These are phyloP conservation scores for Rubia balearica DNA, from an alignment of 305 asterid genomes.

Conservation along the genomic window DNA sequence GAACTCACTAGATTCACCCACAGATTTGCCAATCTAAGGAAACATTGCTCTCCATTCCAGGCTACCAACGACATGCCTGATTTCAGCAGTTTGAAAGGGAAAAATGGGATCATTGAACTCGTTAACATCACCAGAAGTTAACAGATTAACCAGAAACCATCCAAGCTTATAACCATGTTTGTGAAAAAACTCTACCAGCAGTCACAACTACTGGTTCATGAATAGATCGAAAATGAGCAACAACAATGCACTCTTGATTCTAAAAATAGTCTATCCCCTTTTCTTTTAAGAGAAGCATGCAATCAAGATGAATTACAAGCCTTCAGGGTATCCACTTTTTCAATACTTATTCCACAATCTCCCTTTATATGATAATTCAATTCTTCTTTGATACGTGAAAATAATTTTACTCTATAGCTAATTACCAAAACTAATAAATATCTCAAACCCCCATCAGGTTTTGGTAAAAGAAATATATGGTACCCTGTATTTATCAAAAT, in stretches of 20 bases:
- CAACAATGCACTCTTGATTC: background rate
- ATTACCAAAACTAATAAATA: background rate
- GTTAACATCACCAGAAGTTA: background rate
- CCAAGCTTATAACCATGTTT: background rate
- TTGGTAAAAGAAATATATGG: background rate
- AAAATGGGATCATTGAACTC: background rate
- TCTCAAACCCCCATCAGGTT: background rate
- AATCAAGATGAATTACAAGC: background rate
- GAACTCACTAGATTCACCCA: slow-evolving; percentile 57
- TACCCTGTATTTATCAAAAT: background rate
- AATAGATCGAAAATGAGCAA: background rate
- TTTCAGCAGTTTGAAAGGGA: slow-evolving; percentile 15
- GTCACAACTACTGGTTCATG: background rate
- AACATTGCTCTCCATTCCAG: slow-evolving; percentile 54
- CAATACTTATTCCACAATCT: background rate
- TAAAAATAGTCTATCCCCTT: background rate
- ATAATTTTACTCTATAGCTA: background rate
- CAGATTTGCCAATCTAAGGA: slow-evolving; percentile 62
- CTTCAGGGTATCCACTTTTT: background rate
- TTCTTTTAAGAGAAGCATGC: background rate
- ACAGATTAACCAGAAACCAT: background rate
- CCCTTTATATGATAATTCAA: background rate
- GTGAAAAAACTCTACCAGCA: slow-evolving; percentile 1
- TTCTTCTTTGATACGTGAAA: background rate
- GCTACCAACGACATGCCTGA: slow-evolving; percentile 49